Evolutionary conservation across 495 filamentous ascomycete genomes (phyloP).

Genomic region (Penicillium egyptiacum): DNA sequence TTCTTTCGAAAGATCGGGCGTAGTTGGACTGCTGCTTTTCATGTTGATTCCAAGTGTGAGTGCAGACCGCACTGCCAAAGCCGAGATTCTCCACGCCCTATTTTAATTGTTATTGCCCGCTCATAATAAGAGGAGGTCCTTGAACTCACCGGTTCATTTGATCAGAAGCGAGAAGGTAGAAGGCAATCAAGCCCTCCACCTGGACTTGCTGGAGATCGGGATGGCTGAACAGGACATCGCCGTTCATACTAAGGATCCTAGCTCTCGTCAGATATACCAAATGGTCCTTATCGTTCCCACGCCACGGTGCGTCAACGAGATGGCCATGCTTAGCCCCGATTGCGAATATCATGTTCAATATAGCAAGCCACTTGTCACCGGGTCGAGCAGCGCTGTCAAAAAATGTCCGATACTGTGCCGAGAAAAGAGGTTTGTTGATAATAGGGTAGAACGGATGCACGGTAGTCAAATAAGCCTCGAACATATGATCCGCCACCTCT

Average conservation of each 20-base stretch:
- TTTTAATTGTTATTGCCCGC: neutral
- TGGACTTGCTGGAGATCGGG: conserved; percentile 64
- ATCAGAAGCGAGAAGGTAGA: conserved; percentile 61
- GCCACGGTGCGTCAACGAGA: conserved; percentile 53
- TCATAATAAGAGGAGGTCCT: neutral
- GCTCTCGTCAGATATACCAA: conserved; percentile 60
- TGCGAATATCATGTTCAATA: conserved; percentile 66
- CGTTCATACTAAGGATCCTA: conserved; percentile 56
- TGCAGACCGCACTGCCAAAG: conserved; percentile 60
- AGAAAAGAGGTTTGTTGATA: conserved; percentile 50
- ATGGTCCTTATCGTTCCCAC: conserved; percentile 43
- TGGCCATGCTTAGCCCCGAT: conserved; percentile 60
- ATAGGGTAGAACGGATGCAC: conserved; percentile 64
- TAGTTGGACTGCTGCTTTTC: conserved; percentile 54
- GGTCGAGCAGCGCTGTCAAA: conserved; percentile 43
- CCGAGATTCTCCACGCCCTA: conserved; percentile 64
- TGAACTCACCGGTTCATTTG: conserved; percentile 61
- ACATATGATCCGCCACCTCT: conserved; percentile 52
- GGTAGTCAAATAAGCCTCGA: conserved; percentile 57
- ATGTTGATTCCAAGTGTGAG: conserved; percentile 64
- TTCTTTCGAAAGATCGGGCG: conserved; percentile 58
- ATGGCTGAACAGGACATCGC: conserved; percentile 53
- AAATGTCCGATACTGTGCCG: conserved; percentile 46
- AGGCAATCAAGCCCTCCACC: conserved; percentile 56
- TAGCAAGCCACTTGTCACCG: conserved; percentile 58